Percentiles rank a stretch among this genome's conserved stretches.
Conservation (phyloP, 2,329 filamentous ascomycete genomes). For the Tolypocladium tropicale region DNA sequence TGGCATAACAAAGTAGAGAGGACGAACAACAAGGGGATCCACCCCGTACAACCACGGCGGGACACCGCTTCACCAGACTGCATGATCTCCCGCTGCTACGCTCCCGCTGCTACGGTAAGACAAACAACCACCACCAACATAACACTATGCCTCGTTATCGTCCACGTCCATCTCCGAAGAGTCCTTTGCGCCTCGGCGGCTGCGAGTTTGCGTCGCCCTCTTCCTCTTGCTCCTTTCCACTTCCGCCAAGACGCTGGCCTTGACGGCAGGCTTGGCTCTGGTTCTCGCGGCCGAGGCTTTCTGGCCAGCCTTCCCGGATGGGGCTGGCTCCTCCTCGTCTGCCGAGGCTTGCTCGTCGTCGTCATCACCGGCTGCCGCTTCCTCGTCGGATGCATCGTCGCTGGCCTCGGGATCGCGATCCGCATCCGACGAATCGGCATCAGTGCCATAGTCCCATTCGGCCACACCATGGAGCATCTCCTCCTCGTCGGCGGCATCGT, state of each 20-base stretch:
- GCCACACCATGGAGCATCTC: constrained; percentile 53
- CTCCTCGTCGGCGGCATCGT: constrained; percentile 47
- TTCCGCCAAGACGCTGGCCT: constrained; percentile 13
- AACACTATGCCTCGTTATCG: constrained; percentile 14
- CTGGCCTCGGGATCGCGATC: constrained; percentile 4
- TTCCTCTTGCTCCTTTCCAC: constrained; percentile 12
- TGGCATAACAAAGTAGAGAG: neutral
- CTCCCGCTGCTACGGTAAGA: neutral
- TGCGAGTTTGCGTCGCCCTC: constrained; percentile 15
- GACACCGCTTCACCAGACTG: neutral
- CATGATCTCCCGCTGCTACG: neutral
- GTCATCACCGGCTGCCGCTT: constrained; percentile 11
- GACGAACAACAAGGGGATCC: neutral
- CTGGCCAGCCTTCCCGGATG: constrained; percentile 15
- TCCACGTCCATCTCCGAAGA: constrained; percentile 25
- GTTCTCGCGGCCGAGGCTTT: constrained; percentile 10
- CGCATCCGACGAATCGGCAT: constrained; percentile 22
- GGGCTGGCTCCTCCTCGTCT: constrained; percentile 9
- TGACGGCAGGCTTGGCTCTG: constrained; percentile 12
- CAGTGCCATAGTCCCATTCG: constrained; percentile 43
- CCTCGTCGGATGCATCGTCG: constrained; percentile 9
- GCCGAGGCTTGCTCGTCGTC: constrained; percentile 7
- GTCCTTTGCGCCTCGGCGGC: constrained; percentile 13
- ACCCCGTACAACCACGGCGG: neutral
- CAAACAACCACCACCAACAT: neutral